phyloP scores from a whole-genome alignment of 805 yeast species.

The Starmera dryadoides region DNA sequence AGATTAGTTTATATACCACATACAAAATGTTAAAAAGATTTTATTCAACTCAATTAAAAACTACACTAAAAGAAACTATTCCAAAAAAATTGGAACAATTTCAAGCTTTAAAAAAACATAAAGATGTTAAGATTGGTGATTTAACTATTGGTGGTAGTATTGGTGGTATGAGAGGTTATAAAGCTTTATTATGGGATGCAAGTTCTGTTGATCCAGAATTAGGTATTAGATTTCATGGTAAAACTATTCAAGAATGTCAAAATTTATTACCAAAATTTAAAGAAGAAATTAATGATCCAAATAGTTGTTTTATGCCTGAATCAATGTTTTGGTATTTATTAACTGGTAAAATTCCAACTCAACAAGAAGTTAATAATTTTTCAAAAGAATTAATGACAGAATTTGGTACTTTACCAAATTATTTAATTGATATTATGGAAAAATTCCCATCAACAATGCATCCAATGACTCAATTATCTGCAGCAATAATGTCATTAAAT shows the following conservation, averaged over 20 bases:
- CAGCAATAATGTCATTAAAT: slow-evolving; percentile 69
- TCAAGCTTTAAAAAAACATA: slow-evolving; percentile 30
- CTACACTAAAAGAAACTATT: slow-evolving; percentile 23
- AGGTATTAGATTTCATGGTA: slow-evolving; percentile 76
- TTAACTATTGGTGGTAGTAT: slow-evolving; percentile 35
- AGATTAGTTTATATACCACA: background rate
- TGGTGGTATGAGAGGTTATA: slow-evolving; percentile 80
- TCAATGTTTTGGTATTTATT: slow-evolving; percentile 72
- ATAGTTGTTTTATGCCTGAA: slow-evolving; percentile 64
- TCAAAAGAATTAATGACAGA: slow-evolving; percentile 57
- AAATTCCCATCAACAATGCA: slow-evolving; percentile 61
- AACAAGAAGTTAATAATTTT: slow-evolving; percentile 47
- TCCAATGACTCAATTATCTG: slow-evolving; percentile 80
- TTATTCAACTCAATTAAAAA: slow-evolving; percentile 13
- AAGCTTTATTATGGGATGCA: slow-evolving; percentile 74
- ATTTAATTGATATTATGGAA: slow-evolving; percentile 53
- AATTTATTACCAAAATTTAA: slow-evolving; percentile 49
- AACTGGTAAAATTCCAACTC: slow-evolving; percentile 67
- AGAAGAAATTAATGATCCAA: slow-evolving; percentile 19
- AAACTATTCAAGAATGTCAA: slow-evolving; percentile 69
- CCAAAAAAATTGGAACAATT: slow-evolving; percentile 37
- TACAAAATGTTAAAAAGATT: background rate
- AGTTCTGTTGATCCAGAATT: slow-evolving; percentile 68
- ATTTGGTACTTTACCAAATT: slow-evolving; percentile 53
- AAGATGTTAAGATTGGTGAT: slow-evolving; percentile 33